These are phyloP conservation scores for Amborella trichopoda DNA, from an alignment of 164 flowering plant genomes.

Conservation along the genomic window DNA sequence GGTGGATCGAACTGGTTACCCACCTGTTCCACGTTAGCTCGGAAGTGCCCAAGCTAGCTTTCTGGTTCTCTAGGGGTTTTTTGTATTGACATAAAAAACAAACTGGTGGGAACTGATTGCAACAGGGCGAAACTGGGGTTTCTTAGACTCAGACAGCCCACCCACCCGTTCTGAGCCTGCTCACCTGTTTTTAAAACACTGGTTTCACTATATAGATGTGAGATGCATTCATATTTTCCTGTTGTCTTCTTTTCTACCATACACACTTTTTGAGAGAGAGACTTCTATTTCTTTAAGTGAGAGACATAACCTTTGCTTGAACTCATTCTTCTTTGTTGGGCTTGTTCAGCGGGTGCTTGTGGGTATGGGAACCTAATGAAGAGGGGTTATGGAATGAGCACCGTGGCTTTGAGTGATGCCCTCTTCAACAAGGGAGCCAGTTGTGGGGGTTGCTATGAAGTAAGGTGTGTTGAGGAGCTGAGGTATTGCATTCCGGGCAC, in stretches of 20 bases:
- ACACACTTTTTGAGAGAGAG: too few species aligned
- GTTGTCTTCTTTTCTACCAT: not conserved
- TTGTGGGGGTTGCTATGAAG: conserved; percentile 88
- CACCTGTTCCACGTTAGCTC: too few species aligned
- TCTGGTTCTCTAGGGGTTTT: too few species aligned
- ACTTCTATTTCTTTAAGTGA: not conserved
- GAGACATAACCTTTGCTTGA: not conserved
- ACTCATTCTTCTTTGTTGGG: not conserved
- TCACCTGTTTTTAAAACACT: too few species aligned
- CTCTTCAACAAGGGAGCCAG: conserved; percentile 68
- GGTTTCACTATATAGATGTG: not conserved
- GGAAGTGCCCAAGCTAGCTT: too few species aligned
- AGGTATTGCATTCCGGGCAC: conserved; percentile 89
- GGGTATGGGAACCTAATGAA: conserved; percentile 69
- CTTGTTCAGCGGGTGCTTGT: conserved; percentile 53
- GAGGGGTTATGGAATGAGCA: conserved; percentile 74
- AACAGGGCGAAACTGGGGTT: too few species aligned
- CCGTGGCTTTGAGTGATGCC: conserved; percentile 58
- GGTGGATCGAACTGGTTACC: too few species aligned
- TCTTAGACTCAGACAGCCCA: too few species aligned
- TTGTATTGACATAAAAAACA: too few species aligned
- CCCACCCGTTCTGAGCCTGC: too few species aligned
- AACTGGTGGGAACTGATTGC: too few species aligned
- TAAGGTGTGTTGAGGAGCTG: conserved; percentile 76
- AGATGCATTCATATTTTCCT: not conserved